phyloP scores from a whole-genome alignment of 257 asterid genomes.

The Lycium ferocissimum region DNA sequence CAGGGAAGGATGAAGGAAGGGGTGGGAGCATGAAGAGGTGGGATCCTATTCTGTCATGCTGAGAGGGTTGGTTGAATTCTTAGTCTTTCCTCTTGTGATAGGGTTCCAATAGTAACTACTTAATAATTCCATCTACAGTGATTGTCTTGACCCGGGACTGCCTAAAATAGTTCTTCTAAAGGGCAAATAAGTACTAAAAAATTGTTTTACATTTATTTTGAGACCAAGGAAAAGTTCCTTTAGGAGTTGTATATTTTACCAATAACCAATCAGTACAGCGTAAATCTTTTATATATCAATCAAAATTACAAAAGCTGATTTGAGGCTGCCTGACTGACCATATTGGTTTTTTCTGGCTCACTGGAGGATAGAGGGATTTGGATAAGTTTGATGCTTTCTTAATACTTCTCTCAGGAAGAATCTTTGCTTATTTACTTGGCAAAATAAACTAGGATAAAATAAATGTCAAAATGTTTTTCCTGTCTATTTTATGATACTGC shows the following conservation, averaged over 20 bases:
- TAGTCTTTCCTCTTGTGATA: conserved; percentile 9
- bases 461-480: conserved; percentile 12
- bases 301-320: conserved; percentile 2
- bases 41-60: conserved; percentile 4
- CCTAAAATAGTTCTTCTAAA: background rate
- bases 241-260: conserved; percentile 5
- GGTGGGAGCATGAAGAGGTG: conserved; percentile 7
- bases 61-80: background rate
- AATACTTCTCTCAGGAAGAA: conserved; percentile 6
- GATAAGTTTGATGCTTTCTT: background rate
- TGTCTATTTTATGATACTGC: background rate
- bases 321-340: background rate
- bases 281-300: conserved; percentile 11
- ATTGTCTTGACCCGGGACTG: background rate
- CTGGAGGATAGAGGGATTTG: background rate
- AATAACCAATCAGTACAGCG: background rate
- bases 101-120: background rate
- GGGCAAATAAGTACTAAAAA: background rate
- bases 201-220: background rate
- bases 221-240: background rate
- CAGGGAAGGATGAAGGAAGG: background rate
- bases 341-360: background rate
- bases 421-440: conserved; percentile 10
- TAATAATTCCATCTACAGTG: background rate
- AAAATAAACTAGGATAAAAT: background rate